Evolutionary conservation across 139 green algal species (phyloP), one percentile per base, ranked within the genome.

Genomic region (Coccomyxa sp.): DNA sequence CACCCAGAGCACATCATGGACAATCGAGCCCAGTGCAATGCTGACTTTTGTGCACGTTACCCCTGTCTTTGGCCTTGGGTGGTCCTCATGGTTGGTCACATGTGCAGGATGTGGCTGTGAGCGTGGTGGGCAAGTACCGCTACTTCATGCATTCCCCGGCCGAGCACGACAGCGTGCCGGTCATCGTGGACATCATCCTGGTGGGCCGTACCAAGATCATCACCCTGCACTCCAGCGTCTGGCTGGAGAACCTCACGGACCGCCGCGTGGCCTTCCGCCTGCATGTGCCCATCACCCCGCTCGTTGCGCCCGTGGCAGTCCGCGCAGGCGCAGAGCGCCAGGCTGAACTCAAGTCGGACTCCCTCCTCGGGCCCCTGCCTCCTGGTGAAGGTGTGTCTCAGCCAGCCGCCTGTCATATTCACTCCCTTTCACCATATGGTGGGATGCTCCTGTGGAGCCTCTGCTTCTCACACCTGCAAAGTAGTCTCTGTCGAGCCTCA

Each of bases 101-200:
- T n/a, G 8, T 34, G 70, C 84, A 88, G 84, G 87, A 91, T 71
- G 87, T 91, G 71, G 76, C 88, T 76, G 91, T 95, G 9, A 92
- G 93, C 64, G 86, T 93, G 34, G 93, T 97, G 50, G 93, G 93
- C 81, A 97, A 97, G 86, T 97, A 96, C 88, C 86, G 87, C 39
- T 96, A 97, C 88, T 76, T 83, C 37, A 87, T 95, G 82, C 55
- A 87, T 36, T 89, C 80, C 0, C 89, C 92, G 0, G 70, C 85
- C 14, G 83, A 93, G 76, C 85, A 90, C 41, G 75, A 82, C 44
- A 75, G 50, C 4, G 77, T 93, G 54, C 88, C 90, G 24, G 73
- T 95, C 69, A 85, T 97, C 27, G 88, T 96, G 50, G 93, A 97
- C 79, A 92, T 97, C 64, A 88, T 90, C 64, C 85, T 97, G 77